These are phyloP conservation scores for Nitzschia putrida DNA, from an alignment of 108 stramenopile species.

Conservation along the genomic window DNA sequence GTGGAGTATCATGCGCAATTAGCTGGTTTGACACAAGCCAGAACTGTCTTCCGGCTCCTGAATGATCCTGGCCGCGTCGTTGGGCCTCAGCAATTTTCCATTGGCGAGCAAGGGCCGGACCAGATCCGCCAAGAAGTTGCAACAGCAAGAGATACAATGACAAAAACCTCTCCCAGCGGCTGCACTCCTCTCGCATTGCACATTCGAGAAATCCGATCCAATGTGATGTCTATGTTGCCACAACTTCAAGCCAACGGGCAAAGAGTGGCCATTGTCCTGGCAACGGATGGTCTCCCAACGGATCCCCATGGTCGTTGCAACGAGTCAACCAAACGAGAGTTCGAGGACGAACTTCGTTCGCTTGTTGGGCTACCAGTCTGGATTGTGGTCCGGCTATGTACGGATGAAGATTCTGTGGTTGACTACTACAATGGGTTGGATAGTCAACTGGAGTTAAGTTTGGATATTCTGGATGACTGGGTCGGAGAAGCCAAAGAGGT, in stretches of 20 bases:
- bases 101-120: constrained; percentile 38
- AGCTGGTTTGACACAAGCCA: constrained; percentile 41
- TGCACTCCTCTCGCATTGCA: constrained; percentile 78
- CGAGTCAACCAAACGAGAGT: constrained; percentile 25
- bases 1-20: constrained; percentile 63
- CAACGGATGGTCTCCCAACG: constrained; percentile 86
- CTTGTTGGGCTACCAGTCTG: constrained; percentile 82
- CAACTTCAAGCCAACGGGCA: constrained; percentile 58
- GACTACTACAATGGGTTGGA: constrained; percentile 86
- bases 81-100: constrained; percentile 55
- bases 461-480: constrained; percentile 90
- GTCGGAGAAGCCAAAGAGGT: constrained; percentile 81
- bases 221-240: constrained; percentile 55
- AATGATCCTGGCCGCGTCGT: constrained; percentile 55
- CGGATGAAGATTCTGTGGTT: constrained; percentile 79
- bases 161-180: constrained; percentile 59
- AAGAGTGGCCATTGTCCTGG: constrained; percentile 78
- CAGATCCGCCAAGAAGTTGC: constrained; percentile 46
- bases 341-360: constrained; percentile 54
- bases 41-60: constrained; percentile 60
- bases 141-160: constrained; percentile 56
- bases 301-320: constrained; percentile 53
- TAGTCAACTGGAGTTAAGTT: constrained; percentile 67
- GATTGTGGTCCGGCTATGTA: constrained; percentile 87
- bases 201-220: constrained; percentile 63